Evolutionary conservation across 331 rosid genomes (phyloP), one percentile per base, ranked within the genome.

Genomic region (Phaseolus coccineus): DNA sequence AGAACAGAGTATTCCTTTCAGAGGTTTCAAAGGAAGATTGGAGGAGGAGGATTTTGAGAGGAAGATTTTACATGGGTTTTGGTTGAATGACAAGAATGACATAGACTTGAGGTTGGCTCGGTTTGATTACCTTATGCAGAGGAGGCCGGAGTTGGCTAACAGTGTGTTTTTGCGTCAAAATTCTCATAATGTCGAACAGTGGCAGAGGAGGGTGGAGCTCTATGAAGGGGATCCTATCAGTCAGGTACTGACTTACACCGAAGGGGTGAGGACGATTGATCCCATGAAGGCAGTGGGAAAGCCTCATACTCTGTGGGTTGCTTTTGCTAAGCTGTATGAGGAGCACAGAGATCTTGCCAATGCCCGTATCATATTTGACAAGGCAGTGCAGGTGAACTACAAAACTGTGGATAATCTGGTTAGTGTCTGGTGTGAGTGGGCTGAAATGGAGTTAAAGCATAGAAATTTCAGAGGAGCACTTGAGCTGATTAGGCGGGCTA

Each of bases 341-440:
- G 80, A 76, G 67, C 92, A 94, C 69, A 86, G 82, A 0, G 97
- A 94, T 79, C 84, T 94, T 77, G 88, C 89, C 77, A 94, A 94
- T 87, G 97, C 98, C 33, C 87, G 98, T 71, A 95, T 92, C 76
- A 92, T 92, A 75, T 94, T 89, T 33, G 97, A 94, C 80, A 92
- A 89, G 83, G 97, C 97, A 14, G 95, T 91, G 22, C 98, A 94
- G 87, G 93, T 94, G 42, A 92, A 91, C 84, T 94, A 89, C 89
- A 94, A 94, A 86, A 76, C 91, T 2, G 90, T 92, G 82, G 97
- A 91, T 86, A 87, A 94, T 58, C 66, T 94, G 84, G 99, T 94
- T 52, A 92, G 97, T 84, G 78, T 93, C 22, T 95, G 97, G 94
- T 95, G 99, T 87, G 97, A 91, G 80, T 93, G 97, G 97, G 97